Evolutionary conservation across 768 basidiomycete genomes (phyloP).

Genomic region (Gloeostereum incarnatum): DNA sequence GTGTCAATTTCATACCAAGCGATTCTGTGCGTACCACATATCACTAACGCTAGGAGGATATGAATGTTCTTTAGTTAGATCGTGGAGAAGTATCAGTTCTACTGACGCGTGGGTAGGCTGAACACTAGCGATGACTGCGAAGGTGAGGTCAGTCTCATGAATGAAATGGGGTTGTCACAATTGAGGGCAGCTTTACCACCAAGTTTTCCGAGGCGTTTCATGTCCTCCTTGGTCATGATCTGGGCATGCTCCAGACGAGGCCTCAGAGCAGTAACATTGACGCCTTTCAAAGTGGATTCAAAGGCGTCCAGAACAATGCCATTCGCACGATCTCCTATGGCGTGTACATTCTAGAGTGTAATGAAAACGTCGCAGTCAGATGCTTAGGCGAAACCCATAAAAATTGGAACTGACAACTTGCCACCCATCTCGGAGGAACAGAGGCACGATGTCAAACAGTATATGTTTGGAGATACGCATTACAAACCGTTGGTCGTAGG

Average conservation of each 20-base stretch:
- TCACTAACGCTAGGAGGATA: conserved; percentile 50
- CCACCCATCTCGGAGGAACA: conserved; percentile 76
- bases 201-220: conserved; percentile 66
- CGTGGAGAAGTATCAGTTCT: not conserved
- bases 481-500: conserved; percentile 66
- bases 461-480: conserved; percentile 61
- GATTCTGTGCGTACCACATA: conserved; percentile 85
- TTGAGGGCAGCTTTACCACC: conserved; percentile 51
- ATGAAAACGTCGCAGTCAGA: no score
- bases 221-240: conserved; percentile 69
- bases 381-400: not conserved
- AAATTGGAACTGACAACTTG: conserved; percentile 60
- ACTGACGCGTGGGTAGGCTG: conserved; percentile 86
- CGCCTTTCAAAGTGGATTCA: conserved; percentile 52
- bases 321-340: conserved; percentile 85
- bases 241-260: conserved; percentile 90
- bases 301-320: conserved; percentile 77
- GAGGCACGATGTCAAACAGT: conserved; percentile 53
- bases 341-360: conserved; percentile 65
- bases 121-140: conserved; percentile 76
- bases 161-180: no score
- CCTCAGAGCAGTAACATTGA: conserved; percentile 54
- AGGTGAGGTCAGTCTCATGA: conserved; percentile 5
- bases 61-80: not conserved
- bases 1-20: conserved; percentile 39